Percentiles rank a stretch among this genome's conserved stretches.
Evolutionary conservation across 805 yeast genomes (phyloP).

Genomic region (Saccharomycopsis sp.): DNA sequence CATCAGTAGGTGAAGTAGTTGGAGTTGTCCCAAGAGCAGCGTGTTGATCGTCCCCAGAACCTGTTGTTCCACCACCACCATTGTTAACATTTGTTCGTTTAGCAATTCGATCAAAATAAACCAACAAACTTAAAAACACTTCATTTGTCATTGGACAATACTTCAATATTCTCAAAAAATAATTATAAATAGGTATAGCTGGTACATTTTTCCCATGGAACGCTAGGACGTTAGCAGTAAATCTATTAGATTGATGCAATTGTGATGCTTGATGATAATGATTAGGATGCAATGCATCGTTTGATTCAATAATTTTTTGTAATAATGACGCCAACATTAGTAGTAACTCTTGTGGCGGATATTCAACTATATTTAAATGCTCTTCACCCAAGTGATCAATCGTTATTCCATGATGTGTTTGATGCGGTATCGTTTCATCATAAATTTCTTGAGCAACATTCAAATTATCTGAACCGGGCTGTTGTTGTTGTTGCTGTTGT

Average conservation of each 20-base stretch:
- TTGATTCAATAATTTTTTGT: constrained; percentile 83
- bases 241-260: constrained; percentile 33
- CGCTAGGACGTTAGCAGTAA: constrained; percentile 67
- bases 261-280: constrained; percentile 39
- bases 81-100: constrained; percentile 55
- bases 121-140: constrained; percentile 82
- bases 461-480: neutral
- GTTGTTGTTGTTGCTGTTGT: too few relatives aligned
- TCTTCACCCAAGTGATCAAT: constrained; percentile 30
- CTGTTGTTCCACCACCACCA: constrained; percentile 21
- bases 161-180: constrained; percentile 81
- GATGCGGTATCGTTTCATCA: constrained; percentile 16
- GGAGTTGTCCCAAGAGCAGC: constrained; percentile 20
- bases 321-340: constrained; percentile 80
- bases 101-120: constrained; percentile 91
- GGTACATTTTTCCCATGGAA: constrained; percentile 96
- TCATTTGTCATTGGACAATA: constrained; percentile 99
- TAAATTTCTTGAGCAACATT: constrained; percentile 13
- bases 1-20: constrained; percentile 9
- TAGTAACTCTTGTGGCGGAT: constrained; percentile 73
- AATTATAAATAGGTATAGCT: constrained; percentile 87
- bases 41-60: constrained; percentile 11
- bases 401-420: constrained; percentile 23
- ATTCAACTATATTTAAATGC: constrained; percentile 70
- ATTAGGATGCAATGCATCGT: constrained; percentile 74